phyloP scores from a whole-genome alignment of 345 rosid species.

The Brassica napus region DNA sequence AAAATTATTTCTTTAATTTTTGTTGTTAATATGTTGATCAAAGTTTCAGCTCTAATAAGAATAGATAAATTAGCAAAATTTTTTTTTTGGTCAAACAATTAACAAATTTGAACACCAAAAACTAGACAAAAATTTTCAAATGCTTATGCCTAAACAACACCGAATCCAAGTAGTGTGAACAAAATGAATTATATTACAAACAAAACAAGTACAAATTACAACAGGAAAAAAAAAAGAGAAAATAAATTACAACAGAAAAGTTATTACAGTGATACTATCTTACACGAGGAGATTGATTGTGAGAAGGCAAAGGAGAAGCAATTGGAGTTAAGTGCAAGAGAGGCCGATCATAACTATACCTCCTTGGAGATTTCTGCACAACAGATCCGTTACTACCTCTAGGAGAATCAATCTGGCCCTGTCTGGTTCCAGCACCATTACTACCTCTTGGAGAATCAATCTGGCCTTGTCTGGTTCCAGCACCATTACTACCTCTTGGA shows the following conservation, averaged over 20 bases:
- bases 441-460: constrained; percentile 38
- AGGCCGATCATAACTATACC: constrained; percentile 52
- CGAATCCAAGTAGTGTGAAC: background rate
- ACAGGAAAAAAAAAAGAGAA: background rate
- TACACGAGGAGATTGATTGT: constrained; percentile 57
- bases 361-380: constrained; percentile 57
- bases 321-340: constrained; percentile 53
- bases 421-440: constrained; percentile 44
- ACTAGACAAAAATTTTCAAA: background rate
- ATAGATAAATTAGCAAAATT: background rate
- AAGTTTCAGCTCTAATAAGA: background rate
- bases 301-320: constrained; percentile 64
- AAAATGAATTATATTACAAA: constrained; percentile 14
- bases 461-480: constrained; percentile 27
- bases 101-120: background rate
- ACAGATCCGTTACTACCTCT: constrained; percentile 38
- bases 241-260: background rate
- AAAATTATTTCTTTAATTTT: background rate
- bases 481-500: constrained; percentile 29
- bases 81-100: too few relatives aligned
- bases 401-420: constrained; percentile 39
- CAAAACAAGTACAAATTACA: constrained; percentile 15
- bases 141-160: background rate
- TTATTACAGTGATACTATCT: constrained; percentile 30
- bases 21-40: background rate